These are phyloP conservation scores for Suillus cothurnatus DNA, from an alignment of 768 basidiomycete species.

Conservation along the genomic window DNA sequence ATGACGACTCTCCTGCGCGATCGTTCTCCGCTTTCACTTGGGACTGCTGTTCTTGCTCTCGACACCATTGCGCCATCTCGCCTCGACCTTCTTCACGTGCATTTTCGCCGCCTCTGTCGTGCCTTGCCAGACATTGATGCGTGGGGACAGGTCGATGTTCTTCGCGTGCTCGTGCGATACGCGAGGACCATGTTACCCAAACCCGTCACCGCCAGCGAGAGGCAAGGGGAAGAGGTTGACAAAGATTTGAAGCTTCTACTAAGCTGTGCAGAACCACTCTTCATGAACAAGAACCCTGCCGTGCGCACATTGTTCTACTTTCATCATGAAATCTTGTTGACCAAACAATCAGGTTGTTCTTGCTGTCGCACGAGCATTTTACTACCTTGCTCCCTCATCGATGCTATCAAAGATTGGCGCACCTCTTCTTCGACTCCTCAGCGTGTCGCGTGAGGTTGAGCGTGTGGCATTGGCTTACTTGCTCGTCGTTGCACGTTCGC, in stretches of 20 bases:
- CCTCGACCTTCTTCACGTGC: conserved; percentile 84
- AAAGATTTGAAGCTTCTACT: conserved; percentile 77
- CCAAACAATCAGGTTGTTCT: conserved; percentile 65
- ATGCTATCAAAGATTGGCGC: conserved; percentile 58
- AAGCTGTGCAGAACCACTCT: conserved; percentile 69
- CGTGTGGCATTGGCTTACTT: conserved; percentile 76
- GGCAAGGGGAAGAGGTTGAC: conserved; percentile 67
- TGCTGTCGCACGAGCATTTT: conserved; percentile 71
- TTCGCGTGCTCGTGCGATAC: conserved; percentile 81
- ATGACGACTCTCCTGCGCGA: conserved; percentile 68
- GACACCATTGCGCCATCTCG: conserved; percentile 84
- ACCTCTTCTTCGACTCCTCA: conserved; percentile 76
- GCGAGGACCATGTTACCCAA: conserved; percentile 80
- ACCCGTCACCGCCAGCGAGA: conserved; percentile 42
- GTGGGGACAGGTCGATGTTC: conserved; percentile 89
- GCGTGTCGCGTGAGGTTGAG: conserved; percentile 69
- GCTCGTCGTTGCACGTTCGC: conserved; percentile 58
- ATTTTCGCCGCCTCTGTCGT: conserved; percentile 83
- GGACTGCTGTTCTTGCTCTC: conserved; percentile 85
- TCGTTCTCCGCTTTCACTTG: conserved; percentile 84
- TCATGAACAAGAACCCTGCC: conserved; percentile 87
- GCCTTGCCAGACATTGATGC: conserved; percentile 92
- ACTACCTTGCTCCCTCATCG: conserved; percentile 67
- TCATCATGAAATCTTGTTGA: conserved; percentile 1
- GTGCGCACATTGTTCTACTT: conserved; percentile 44